These are phyloP conservation scores for Ustilago tritici DNA, from an alignment of 1,284 basidiomycete genomes.

Conservation along the genomic window DNA sequence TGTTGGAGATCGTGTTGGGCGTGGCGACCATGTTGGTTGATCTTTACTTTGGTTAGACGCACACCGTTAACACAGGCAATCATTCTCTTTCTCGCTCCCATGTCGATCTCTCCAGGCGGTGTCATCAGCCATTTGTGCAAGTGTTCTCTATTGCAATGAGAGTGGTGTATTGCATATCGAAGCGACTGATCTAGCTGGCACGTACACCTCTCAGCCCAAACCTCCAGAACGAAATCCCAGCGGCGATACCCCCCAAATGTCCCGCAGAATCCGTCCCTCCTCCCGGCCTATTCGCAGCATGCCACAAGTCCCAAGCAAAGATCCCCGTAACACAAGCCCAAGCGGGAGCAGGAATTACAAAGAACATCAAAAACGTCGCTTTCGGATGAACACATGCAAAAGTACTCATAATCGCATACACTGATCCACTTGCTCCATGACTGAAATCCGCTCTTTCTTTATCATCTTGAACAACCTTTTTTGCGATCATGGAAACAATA, in stretches of 20 bases:
- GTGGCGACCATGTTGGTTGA: constrained; percentile 68
- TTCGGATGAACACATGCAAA: constrained; percentile 79
- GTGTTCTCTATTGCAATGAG: background rate
- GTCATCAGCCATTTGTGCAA: background rate
- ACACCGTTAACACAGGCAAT: background rate
- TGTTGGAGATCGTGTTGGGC: constrained; percentile 77
- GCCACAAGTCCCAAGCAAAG: constrained; percentile 79
- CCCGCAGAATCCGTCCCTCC: constrained; percentile 77
- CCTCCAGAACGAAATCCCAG: constrained; percentile 73
- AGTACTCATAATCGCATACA: constrained; percentile 77
- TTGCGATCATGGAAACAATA: constrained; percentile 76
- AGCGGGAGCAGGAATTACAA: constrained; percentile 80
- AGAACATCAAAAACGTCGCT: constrained; percentile 82
- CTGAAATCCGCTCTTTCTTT: constrained; percentile 2
- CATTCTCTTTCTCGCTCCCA: background rate
- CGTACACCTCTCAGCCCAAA: constrained; percentile 28
- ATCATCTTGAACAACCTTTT: constrained; percentile 62
- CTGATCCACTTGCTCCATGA: constrained; percentile 72
- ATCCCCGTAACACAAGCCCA: constrained; percentile 82
- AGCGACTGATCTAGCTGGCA: background rate
- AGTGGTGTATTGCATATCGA: background rate
- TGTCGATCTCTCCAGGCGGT: too few relatives aligned
- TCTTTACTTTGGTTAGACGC: constrained; percentile 61
- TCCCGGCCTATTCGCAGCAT: constrained; percentile 71
- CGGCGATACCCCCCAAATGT: constrained; percentile 81